phyloP scores from a whole-genome alignment of 108 stramenopile genomes.

The Nitzschia sp. region DNA sequence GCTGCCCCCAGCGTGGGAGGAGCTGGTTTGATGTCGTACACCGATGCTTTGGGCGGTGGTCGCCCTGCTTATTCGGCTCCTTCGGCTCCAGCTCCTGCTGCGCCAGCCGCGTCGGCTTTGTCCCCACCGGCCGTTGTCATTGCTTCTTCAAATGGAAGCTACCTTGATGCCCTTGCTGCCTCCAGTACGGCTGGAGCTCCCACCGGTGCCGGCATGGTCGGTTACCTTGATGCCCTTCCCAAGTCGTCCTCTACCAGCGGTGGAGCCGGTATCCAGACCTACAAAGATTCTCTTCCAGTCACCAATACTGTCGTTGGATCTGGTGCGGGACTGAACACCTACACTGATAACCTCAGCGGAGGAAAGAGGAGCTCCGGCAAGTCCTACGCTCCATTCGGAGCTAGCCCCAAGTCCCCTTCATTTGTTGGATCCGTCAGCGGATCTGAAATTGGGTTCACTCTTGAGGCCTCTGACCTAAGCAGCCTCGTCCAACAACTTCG shows the following conservation, averaged over 20 bases:
- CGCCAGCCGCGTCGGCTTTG: slow-evolving; percentile 3
- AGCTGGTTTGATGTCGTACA: slow-evolving; percentile 17
- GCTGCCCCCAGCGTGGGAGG: slow-evolving; percentile 11
- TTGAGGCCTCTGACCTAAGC: slow-evolving; percentile 29
- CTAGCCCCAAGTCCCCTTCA: slow-evolving; percentile 8
- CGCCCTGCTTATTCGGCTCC: neutral
- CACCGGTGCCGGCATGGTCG: slow-evolving; percentile 9
- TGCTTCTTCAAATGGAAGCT: slow-evolving; percentile 8
- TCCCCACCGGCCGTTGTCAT: slow-evolving; percentile 1
- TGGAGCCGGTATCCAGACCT: slow-evolving; percentile 21
- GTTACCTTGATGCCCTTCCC: slow-evolving; percentile 21
- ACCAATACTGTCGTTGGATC: slow-evolving; percentile 8
- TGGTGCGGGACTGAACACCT: slow-evolving; percentile 29
- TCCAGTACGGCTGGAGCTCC: slow-evolving; percentile 2
- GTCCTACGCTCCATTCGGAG: slow-evolving; percentile 24
- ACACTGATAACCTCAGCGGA: slow-evolving; percentile 26
- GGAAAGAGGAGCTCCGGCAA: slow-evolving; percentile 8
- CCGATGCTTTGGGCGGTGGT: slow-evolving; percentile 9
- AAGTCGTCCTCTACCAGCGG: neutral
- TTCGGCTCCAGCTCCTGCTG: slow-evolving; percentile 2
- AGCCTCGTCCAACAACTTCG: slow-evolving; percentile 11
- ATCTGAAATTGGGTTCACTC: slow-evolving; percentile 26
- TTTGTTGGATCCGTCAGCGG: slow-evolving; percentile 13
- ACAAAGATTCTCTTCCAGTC: slow-evolving; percentile 17
- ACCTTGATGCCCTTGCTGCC: slow-evolving; percentile 23